phyloP scores from a whole-genome alignment of 2,329 filamentous ascomycete species.

The Ophiosphaerella narmari region DNA sequence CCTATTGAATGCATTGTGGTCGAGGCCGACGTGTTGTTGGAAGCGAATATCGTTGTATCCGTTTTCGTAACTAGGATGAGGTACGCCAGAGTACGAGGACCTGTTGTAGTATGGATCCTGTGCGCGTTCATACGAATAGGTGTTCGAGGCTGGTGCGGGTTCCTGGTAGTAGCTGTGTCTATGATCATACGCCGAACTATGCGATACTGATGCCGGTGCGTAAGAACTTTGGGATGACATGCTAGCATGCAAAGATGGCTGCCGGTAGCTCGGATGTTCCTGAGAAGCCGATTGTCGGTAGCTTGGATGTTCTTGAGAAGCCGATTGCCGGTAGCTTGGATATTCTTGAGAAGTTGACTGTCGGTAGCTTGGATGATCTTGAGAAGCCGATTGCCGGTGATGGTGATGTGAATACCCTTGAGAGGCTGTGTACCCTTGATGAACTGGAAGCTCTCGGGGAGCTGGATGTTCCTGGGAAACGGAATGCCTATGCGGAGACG shows the following conservation, averaged over 20 bases:
- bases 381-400: slow-evolving; percentile 16
- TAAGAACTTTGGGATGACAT: slow-evolving; percentile 13
- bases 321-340: slow-evolving; percentile 12
- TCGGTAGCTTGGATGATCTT: slow-evolving; percentile 8
- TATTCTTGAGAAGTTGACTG: not conserved
- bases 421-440: no score
- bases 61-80: slow-evolving; percentile 22
- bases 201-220: slow-evolving; percentile 13
- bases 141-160: slow-evolving; percentile 15
- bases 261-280: slow-evolving; percentile 9
- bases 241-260: slow-evolving; percentile 10
- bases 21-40: slow-evolving; percentile 32
- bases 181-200: slow-evolving; percentile 21
- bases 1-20: slow-evolving; percentile 47
- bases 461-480: no score
- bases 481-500: slow-evolving; percentile 5
- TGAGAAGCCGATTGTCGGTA: not conserved
- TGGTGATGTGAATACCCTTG: no score
- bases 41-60: slow-evolving; percentile 34
- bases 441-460: no score
- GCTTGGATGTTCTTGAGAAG: no score
- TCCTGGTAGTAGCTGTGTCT: slow-evolving; percentile 36
- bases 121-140: slow-evolving; percentile 23
- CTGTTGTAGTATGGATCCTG: slow-evolving; percentile 26
- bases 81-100: slow-evolving; percentile 12